These are phyloP conservation scores for Solanum hybrid DNA, from an alignment of 305 asterid species.

Conservation along the genomic window DNA sequence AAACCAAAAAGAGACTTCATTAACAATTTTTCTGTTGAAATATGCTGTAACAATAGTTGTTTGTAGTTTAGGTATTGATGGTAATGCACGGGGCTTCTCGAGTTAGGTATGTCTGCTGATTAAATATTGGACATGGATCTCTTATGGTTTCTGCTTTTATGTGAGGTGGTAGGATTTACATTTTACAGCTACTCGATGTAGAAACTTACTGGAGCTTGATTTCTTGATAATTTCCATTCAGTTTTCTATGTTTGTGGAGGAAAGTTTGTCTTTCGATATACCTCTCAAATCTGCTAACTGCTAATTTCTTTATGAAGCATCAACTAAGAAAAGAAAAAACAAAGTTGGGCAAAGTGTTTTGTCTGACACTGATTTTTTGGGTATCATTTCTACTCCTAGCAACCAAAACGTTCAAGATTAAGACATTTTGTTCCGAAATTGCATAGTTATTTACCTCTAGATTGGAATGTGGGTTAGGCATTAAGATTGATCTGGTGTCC, in stretches of 20 bases:
- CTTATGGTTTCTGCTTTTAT: neutral
- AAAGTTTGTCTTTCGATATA: neutral
- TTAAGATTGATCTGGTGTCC: neutral
- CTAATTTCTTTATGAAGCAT: neutral
- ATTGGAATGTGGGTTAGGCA: neutral
- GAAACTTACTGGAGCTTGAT: neutral
- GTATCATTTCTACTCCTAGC: neutral
- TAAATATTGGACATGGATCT: neutral
- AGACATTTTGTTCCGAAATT: neutral
- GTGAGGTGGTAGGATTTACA: neutral
- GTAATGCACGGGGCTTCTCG: neutral
- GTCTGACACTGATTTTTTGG: neutral
- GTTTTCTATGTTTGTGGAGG: neutral
- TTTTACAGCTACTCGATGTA: neutral
- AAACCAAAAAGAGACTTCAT: neutral
- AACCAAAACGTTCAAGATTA: neutral
- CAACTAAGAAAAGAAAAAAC: neutral
- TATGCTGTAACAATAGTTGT: neutral
- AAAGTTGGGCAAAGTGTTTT: neutral
- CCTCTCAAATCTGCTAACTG: neutral
- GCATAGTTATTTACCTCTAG: neutral
- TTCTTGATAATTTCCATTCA: neutral
- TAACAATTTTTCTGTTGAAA: neutral
- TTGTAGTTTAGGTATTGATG: neutral
- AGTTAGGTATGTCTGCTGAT: neutral